A percentile compares a stretch with the other conserved stretches of the same genome.
These are phyloP conservation scores for Fusarium sp. DNA, from an alignment of 2,329 filamentous ascomycete genomes.

Conservation along the genomic window DNA sequence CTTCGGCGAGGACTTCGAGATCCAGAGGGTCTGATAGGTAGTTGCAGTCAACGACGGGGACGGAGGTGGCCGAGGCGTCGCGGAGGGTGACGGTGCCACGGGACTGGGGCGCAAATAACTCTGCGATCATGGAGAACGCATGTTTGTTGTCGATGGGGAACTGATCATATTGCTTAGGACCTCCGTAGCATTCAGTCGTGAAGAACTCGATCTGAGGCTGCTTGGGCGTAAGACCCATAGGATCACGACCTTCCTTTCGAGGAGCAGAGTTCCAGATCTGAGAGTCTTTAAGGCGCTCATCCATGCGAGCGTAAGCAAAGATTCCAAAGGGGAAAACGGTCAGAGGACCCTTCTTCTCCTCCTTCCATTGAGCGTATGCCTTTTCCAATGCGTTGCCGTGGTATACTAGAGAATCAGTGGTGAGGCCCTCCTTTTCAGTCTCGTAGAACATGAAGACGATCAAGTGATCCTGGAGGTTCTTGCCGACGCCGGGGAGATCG, in stretches of 20 bases:
- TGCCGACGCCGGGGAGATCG: slow-evolving; percentile 60
- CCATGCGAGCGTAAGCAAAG: slow-evolving; percentile 71
- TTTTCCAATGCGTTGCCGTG: slow-evolving; percentile 63
- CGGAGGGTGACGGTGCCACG: slow-evolving; percentile 65
- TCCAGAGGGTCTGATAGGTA: slow-evolving; percentile 69
- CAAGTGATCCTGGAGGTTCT: slow-evolving; percentile 62
- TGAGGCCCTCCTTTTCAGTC: slow-evolving; percentile 61
- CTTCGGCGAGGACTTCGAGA: slow-evolving; percentile 68
- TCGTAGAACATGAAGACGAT: slow-evolving; percentile 72
- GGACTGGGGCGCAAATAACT: slow-evolving; percentile 68
- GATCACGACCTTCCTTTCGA: slow-evolving; percentile 64
- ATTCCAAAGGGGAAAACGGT: slow-evolving; percentile 72
- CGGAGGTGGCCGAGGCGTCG: slow-evolving; percentile 58
- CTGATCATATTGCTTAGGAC: slow-evolving; percentile 66
- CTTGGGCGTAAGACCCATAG: slow-evolving; percentile 67
- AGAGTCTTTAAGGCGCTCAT: slow-evolving; percentile 66
- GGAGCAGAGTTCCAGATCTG: slow-evolving; percentile 64
- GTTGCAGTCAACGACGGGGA: slow-evolving; percentile 68
- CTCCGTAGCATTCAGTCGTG: slow-evolving; percentile 70
- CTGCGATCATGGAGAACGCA: slow-evolving; percentile 67
- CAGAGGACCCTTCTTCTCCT: slow-evolving; percentile 67
- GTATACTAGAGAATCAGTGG: slow-evolving; percentile 65
- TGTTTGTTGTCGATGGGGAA: slow-evolving; percentile 64
- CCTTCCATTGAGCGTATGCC: slow-evolving; percentile 66
- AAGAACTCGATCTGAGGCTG: slow-evolving; percentile 74